Base-by-base conservation (phyloP, 164 flowering plant genomes). In the Annona cherimola region DNA sequence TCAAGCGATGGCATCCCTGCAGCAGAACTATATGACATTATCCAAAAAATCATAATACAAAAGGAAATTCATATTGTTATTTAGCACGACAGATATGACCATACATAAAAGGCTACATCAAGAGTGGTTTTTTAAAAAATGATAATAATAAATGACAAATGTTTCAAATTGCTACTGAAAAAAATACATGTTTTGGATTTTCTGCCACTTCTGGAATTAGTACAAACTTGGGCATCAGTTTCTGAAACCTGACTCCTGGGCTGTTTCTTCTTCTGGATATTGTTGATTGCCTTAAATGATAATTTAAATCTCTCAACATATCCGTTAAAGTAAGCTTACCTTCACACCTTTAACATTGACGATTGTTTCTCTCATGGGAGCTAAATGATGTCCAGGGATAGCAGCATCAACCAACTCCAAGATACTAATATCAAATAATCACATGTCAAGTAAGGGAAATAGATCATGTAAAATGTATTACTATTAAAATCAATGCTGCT, bases 341-440 rank as follows among this genome's bases (percentile, higher is more conserved):
- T 84, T 85, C 61, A 95, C 96, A 67, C 94, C 94, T 68, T 91
- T 89, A 77, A 91, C 89, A 80, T 85, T 83, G 63, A 85, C 78
- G 69, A 93, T 93, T 72, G 93, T 87, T 77, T 81, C 77, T 77
- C 67, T 84, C 63, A 87, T 82, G 54, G 90, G 91, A 57, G 84
- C 89, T 80, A 95, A 77, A 41, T 77, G 67, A 68, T 86, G 77
- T 19, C 76, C 74, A 1, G 97, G 94, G 19, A 95, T 76, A 61
- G 92, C 98, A 79, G 99, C 95, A 87, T 95, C 99, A 63, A 95
- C 98, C 82, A 95, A 82, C 81, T 95, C 99, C 96, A 95, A 70
- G 67, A 91, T 82, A 87, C 98, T 95, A 73, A 61, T 67, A 50
- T 42, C 57, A 77, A 61, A 66, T 12, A 14, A 57, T 16, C 45